Base-by-base conservation (phyloP, 73 alveolate genomes). In the Tetrahymena borealis region DNA sequence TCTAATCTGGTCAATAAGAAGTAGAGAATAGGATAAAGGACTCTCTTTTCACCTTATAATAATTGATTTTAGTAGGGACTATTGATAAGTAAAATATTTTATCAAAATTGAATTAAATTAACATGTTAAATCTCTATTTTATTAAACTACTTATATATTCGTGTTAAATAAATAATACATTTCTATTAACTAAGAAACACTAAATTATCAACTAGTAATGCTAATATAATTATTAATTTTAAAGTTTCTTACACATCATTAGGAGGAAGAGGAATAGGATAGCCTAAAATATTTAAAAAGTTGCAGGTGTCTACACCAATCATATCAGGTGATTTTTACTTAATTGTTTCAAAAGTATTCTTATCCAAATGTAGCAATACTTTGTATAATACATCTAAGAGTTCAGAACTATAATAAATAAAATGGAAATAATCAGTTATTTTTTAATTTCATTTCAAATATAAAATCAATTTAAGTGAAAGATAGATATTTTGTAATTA, bases 21-120 rank as follows among this genome's bases (percentile, higher is more conserved):
- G 94, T 94, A 97, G 43, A 97, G 93, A 20, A 98, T 96, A 91
- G 97, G 98, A 39, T 97, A 96, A 90, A 98, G 90, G 78, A 97
- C 94, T 91, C 96, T 94, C 96, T 98, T 98, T 41, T 97, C 99
- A 11, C 99, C 99, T 43, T 94, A 95, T 60, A 98, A 97, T 37
- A 98, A 60, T 60, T 60, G 35, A 3, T 18, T 13, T 60, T 60
- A 9, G 31, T n/a, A 60, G 9, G 38, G 38, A 32, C 85, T 60
- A 24, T n/a, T 6, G 16, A 42, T 7, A 10, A 20, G 6, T 24
- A 60, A 60, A 60, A 60, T n/a, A 20, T 60, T 1, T 60, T 60
- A 60, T 60, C 96, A 94, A 95, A 60, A 92, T 41, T 20, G 85
- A 60, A 60, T 4, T 7, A 18, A n/a, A n/a, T 42, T 12, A 7